Evolutionary conservation across 345 rosid species (phyloP), one percentile per base, ranked within the genome.

Genomic region (Syzygium jambos): DNA sequence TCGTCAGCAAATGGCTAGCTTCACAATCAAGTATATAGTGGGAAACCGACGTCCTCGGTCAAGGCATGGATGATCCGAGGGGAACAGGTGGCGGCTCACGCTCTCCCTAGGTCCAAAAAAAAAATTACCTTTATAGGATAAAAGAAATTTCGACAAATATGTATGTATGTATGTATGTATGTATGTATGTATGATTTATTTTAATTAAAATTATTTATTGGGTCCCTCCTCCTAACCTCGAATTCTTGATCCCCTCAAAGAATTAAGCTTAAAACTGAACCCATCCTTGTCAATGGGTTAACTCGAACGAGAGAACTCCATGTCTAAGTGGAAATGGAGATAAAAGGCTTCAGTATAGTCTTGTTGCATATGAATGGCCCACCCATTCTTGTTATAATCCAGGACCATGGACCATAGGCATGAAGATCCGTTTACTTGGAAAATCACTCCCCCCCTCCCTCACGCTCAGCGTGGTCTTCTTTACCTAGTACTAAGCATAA

Each of bases 121-220:
- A 65, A 65, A 15, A 16, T 2, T 15, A 17, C 16, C 78, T 30
- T 29, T 8, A 63, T 29, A 17, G 38, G 38, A 29, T 7, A 63
- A 14, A 63, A 63, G 14, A 30, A 29, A n/a, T 14, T n/a, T n/a
- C 38, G 3, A 15, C 21, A 63, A 63, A n/a, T 63, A 29, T 29
- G 38, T 4, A 1, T 59, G 29, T 57, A 13, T 59, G 0, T 57
- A 0, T 25, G 1, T 57, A 2, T 55, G 9, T 1, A 25, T n/a
- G n/a, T n/a, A n/a, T n/a, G n/a, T 25, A 8, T 51, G 2, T 41
- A 51, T 8, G 3, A 51, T 51, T 9, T 51, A 9, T 63, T 52
- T 52, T 13, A 12, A 30, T n/a, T 63, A 29, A 29, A 63, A 63
- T 29, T 3, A 14, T 29, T 7, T 6, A 38, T 15, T 29, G 4